Conservation (phyloP, 2,329 filamentous ascomycete species). For the Diplodia corticola region DNA sequence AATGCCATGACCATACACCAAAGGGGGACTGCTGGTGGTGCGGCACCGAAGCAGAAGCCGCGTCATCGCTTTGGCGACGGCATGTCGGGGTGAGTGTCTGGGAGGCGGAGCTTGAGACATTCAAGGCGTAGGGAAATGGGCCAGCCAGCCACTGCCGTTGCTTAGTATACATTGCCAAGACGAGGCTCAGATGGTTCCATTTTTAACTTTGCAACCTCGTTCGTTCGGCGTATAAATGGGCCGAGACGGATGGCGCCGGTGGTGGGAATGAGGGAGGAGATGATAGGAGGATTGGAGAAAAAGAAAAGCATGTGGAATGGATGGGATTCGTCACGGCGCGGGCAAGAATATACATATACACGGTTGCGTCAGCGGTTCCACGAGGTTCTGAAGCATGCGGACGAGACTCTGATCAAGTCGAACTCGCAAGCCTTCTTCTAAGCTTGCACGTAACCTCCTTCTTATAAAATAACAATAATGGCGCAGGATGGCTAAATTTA, state of each 20-base stretch:
- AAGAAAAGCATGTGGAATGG: not conserved
- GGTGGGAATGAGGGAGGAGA: not conserved
- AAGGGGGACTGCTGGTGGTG: not conserved
- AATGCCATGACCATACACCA: not conserved
- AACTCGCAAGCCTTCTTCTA: not conserved
- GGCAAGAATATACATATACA: not conserved
- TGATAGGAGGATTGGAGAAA: not conserved
- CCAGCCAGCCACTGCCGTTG: conserved; percentile 26
- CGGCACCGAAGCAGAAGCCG: too few species aligned
- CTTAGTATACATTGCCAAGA: not conserved
- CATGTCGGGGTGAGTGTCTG: not conserved
- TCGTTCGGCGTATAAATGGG: too few species aligned
- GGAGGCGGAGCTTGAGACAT: not conserved
- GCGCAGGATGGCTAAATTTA: not conserved
- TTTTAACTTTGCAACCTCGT: not conserved
- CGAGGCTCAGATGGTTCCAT: not conserved
- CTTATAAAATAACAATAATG: too few species aligned
- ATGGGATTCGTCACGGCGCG: not conserved
- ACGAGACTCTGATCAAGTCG: too few species aligned
- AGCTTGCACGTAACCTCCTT: conserved; percentile 8
- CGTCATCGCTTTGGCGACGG: not conserved
- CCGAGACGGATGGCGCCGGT: not conserved
- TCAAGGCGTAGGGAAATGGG: not conserved
- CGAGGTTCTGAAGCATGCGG: too few species aligned
- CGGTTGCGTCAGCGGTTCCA: not conserved